Percentiles rank a stretch among this genome's conserved stretches.
Evolutionary conservation across 108 stramenopile genomes (phyloP).

Genomic region (Heterococcus sp.): DNA sequence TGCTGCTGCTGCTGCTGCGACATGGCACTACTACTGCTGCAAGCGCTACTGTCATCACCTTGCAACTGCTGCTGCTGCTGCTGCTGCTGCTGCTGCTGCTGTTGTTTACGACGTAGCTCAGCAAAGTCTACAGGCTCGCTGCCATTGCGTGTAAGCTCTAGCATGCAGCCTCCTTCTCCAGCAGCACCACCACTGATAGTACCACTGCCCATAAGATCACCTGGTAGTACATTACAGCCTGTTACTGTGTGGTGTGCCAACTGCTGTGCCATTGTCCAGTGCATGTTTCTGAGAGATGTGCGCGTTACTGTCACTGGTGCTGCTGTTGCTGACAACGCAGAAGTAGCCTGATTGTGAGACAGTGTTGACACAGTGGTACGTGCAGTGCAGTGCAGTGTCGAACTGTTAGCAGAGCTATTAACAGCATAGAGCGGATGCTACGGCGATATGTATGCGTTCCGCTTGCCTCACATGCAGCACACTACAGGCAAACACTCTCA

Average conservation of each 20-base stretch:
- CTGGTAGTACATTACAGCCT: conserved; percentile 78
- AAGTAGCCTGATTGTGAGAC: no score
- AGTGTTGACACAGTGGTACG: no score
- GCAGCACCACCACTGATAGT: conserved; percentile 69
- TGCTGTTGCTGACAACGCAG: no score
- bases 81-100: not conserved
- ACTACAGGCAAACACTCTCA: no score
- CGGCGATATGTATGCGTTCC: no score
- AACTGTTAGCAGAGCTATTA: no score
- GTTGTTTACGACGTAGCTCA: not conserved
- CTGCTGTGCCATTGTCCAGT: conserved; percentile 85
- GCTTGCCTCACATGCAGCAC: no score
- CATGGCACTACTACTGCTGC: not conserved
- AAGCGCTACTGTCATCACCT: no score
- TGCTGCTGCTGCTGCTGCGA: not conserved
- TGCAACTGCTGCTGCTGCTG: no score
- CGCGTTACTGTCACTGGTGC: conserved; percentile 56
- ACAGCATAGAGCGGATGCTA: no score
- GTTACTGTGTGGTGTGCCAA: conserved; percentile 84
- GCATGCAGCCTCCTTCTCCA: not conserved
- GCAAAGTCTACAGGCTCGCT: not conserved
- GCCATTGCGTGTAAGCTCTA: not conserved
- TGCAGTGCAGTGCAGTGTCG: no score
- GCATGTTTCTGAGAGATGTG: conserved; percentile 73
- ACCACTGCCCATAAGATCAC: conserved; percentile 79